These are phyloP conservation scores for Aureobasidium melanogenum DNA, from an alignment of 2,329 filamentous ascomycete species.

Conservation along the genomic window DNA sequence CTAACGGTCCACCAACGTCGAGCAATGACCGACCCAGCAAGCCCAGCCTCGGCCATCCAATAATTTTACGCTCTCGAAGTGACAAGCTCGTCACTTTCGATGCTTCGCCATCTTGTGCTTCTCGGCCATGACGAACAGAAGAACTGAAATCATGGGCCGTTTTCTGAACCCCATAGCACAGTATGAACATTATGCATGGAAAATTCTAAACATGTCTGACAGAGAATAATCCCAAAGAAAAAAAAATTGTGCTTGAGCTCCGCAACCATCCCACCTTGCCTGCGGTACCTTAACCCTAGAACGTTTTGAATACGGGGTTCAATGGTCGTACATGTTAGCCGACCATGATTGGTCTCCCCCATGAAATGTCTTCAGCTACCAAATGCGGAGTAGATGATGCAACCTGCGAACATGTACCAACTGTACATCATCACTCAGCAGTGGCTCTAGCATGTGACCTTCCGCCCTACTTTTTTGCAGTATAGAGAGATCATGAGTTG, in stretches of 20 bases:
- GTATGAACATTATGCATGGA: background rate
- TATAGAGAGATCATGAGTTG: conserved; percentile 1
- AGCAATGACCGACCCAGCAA: background rate
- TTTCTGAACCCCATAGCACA: background rate
- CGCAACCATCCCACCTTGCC: background rate
- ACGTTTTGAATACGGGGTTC: conserved; percentile 5
- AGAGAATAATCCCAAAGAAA: background rate
- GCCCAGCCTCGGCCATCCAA: conserved; percentile 10
- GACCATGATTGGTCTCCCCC: conserved; percentile 8
- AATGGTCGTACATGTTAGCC: conserved; percentile 3
- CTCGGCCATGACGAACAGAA: background rate
- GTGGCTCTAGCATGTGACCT: background rate
- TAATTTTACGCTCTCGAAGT: background rate
- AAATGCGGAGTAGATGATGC: background rate
- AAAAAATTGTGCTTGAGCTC: conserved; percentile 8
- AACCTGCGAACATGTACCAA: background rate
- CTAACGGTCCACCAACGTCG: conserved; percentile 8
- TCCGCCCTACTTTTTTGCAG: background rate
- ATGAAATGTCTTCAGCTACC: background rate
- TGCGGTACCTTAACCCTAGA: background rate
- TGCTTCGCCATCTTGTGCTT: conserved; percentile 8
- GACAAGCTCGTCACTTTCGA: background rate
- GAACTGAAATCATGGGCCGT: background rate
- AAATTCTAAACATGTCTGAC: background rate
- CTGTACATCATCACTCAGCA: background rate